phyloP scores from a whole-genome alignment of 2,329 filamentous ascomycete species.

The Talaromyces piceae region DNA sequence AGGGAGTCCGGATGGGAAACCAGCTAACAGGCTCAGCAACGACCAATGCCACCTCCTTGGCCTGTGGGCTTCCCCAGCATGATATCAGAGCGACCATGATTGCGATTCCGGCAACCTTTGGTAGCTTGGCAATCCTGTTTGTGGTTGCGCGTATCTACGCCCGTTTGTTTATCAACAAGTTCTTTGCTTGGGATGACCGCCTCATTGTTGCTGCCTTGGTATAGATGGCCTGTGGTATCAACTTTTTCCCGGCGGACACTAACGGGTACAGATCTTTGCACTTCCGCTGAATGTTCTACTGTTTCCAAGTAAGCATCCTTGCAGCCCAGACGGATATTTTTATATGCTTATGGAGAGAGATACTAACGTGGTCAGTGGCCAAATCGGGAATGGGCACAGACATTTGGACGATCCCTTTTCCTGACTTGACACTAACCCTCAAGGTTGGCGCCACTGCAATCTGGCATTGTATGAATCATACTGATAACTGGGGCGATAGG shows the following conservation, averaged over 20 bases:
- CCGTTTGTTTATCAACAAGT: slow-evolving; percentile 8
- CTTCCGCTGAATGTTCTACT: slow-evolving; percentile 9
- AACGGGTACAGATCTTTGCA: slow-evolving; percentile 5
- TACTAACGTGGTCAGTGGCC: too few species aligned
- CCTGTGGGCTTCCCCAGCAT: slow-evolving; percentile 6
- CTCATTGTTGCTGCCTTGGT: slow-evolving; percentile 9
- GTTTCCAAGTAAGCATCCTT: slow-evolving; percentile 11
- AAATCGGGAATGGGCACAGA: slow-evolving; percentile 37
- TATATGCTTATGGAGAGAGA: too few species aligned
- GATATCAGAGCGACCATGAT: slow-evolving; percentile 6
- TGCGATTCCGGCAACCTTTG: slow-evolving; percentile 9
- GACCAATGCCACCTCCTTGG: slow-evolving; percentile 9
- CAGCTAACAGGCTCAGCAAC: slow-evolving; percentile 2
- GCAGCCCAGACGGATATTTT: too few species aligned
- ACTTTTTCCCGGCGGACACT: not conserved
- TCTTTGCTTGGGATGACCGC: slow-evolving; percentile 12
- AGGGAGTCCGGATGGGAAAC: too few species aligned
- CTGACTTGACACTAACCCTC: slow-evolving; percentile 32
- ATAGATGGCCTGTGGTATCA: not conserved
- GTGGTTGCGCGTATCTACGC: slow-evolving; percentile 7
- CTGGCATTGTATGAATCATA: not conserved
- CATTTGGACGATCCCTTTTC: slow-evolving; percentile 38
- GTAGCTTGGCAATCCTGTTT: slow-evolving; percentile 9
- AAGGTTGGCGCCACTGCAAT: not conserved
- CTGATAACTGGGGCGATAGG: slow-evolving; percentile 1